Percentiles rank a stretch among this genome's conserved stretches.
Evolutionary conservation across 192 early-diverging fungal genomes (phyloP).

Genomic region (Coemansia sp.): DNA sequence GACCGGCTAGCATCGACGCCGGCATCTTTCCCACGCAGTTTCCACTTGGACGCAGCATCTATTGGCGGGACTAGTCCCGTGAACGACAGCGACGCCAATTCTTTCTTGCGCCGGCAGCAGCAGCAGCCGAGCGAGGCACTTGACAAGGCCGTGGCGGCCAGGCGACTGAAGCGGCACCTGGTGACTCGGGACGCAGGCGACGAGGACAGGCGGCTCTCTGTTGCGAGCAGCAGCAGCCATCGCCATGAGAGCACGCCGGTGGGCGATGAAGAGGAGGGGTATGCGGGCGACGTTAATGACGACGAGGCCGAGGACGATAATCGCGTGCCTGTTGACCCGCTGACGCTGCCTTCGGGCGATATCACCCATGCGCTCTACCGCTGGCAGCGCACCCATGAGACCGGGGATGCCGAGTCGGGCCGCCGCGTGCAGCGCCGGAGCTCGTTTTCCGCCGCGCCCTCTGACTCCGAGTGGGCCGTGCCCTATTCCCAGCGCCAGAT

Average conservation of each 20-base stretch:
- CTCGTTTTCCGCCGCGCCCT: conserved; percentile 41
- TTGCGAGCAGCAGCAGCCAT: conserved; percentile 14
- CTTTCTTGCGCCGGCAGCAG: neutral
- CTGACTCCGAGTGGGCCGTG: conserved; percentile 47
- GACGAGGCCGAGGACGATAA: conserved; percentile 31
- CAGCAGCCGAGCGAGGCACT: conserved; percentile 10
- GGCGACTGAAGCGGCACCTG: conserved; percentile 71
- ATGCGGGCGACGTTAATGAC: conserved; percentile 40
- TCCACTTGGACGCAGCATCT: conserved; percentile 21
- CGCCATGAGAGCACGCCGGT: neutral
- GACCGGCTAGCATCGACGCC: conserved; percentile 44
- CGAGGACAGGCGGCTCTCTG: conserved; percentile 9
- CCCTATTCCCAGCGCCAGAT: conserved; percentile 52
- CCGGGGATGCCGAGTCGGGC: neutral
- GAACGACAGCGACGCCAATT: conserved; percentile 18
- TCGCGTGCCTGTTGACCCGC: conserved; percentile 45
- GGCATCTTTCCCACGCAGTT: conserved; percentile 44
- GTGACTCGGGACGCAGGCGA: conserved; percentile 55
- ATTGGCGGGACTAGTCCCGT: conserved; percentile 12
- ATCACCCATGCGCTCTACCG: conserved; percentile 87
- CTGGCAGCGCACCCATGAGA: conserved; percentile 70
- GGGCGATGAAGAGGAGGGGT: conserved; percentile 31
- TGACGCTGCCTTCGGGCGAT: conserved; percentile 70
- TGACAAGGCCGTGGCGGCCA: conserved; percentile 47
- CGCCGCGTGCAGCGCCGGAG: conserved; percentile 24